Conservation (phyloP, 2,329 filamentous ascomycete genomes). For the Hypomyces perniciosus region DNA sequence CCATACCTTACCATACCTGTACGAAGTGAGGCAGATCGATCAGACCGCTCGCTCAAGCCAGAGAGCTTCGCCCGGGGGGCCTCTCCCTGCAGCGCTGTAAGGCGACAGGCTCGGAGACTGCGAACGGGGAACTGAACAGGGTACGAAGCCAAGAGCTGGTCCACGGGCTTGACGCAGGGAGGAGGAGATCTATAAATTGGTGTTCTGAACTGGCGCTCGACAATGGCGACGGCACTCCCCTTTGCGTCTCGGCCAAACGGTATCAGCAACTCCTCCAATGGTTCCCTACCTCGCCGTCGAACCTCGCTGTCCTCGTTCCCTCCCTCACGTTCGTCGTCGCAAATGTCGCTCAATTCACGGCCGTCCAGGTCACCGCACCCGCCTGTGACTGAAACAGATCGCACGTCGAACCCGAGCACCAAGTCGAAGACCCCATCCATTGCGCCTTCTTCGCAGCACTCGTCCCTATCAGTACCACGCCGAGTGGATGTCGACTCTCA, state of each 20-base stretch:
- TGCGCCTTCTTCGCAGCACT: slow-evolving; percentile 56
- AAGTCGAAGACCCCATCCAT: slow-evolving; percentile 56
- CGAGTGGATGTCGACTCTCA: slow-evolving; percentile 46
- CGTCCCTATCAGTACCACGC: slow-evolving; percentile 49
- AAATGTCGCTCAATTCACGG: slow-evolving; percentile 49
- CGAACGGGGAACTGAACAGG: not conserved
- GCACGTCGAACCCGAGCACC: slow-evolving; percentile 52
- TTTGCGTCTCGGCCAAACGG: slow-evolving; percentile 34
- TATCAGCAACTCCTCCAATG: slow-evolving; percentile 31
- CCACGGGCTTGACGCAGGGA: not conserved
- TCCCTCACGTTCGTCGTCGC: slow-evolving; percentile 51
- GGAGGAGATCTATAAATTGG: not conserved
- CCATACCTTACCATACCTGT: too few species aligned
- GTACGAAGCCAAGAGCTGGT: not conserved
- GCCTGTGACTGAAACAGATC: slow-evolving; percentile 45
- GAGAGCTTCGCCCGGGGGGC: slow-evolving; percentile 3
- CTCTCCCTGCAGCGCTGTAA: not conserved
- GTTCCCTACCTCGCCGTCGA: slow-evolving; percentile 29
- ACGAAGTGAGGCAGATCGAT: too few species aligned
- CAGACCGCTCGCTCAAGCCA: slow-evolving; percentile 12
- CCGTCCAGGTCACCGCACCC: slow-evolving; percentile 52
- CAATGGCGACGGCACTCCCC: slow-evolving; percentile 39
- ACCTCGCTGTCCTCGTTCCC: slow-evolving; percentile 62
- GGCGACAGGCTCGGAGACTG: not conserved
- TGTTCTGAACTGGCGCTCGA: not conserved